These are phyloP conservation scores for Penicillium sp. DNA, from an alignment of 2,329 filamentous ascomycete species.

Conservation along the genomic window DNA sequence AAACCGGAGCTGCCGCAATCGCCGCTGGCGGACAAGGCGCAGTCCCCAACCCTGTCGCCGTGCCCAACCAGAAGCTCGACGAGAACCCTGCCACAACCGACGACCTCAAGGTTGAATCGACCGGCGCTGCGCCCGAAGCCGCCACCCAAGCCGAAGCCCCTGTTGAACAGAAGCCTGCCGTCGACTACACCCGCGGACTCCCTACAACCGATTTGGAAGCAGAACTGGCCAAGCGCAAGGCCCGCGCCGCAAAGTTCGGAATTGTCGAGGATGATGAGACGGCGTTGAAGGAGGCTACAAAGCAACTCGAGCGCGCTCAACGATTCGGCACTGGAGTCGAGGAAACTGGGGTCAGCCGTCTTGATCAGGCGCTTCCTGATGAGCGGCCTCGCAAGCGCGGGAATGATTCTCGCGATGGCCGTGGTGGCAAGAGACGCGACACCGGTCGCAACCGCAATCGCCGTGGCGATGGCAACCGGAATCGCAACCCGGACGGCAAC, in stretches of 20 bases:
- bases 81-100: conserved; percentile 40
- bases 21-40: conserved; percentile 41
- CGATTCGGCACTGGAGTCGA: conserved; percentile 43
- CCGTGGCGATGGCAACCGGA: conserved; percentile 24
- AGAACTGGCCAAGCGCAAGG: conserved; percentile 51
- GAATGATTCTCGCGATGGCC: conserved; percentile 34
- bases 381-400: conserved; percentile 44
- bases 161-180: conserved; percentile 35
- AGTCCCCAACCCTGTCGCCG: conserved; percentile 40
- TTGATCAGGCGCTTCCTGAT: conserved; percentile 49
- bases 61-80: conserved; percentile 42
- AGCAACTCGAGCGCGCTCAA: conserved; percentile 49
- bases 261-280: conserved; percentile 43
- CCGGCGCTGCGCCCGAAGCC: conserved; percentile 20
- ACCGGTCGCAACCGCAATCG: conserved; percentile 36
- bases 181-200: conserved; percentile 45
- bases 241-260: conserved; percentile 52
- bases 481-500: conserved; percentile 15
- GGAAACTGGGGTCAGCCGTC: conserved; percentile 37
- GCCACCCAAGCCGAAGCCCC: conserved; percentile 22
- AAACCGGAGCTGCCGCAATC: conserved; percentile 35
- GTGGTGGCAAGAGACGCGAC: conserved; percentile 46
- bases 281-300: conserved; percentile 44
- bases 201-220: conserved; percentile 47
- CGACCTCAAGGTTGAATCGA: conserved; percentile 39